Evolutionary conservation across 345 rosid species (phyloP), one percentile per base, ranked within the genome.

Genomic region (Linum tenue): DNA sequence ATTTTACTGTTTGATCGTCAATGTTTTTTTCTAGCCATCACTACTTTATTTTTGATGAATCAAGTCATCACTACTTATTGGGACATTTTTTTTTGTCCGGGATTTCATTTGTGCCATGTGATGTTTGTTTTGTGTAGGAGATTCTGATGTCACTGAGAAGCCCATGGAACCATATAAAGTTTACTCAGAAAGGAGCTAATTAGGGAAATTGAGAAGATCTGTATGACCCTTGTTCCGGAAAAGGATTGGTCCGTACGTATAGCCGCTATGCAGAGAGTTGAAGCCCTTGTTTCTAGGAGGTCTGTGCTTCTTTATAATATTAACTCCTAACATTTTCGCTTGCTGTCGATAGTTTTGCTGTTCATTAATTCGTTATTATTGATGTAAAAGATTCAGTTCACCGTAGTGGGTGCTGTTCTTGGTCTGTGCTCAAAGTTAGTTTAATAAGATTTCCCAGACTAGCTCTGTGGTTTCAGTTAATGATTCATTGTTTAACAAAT

Each of bases 221-320:
- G 88, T 59, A 71, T 83, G 31, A 89, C 81, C 14, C 96, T 95
- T 56, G 91, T 87, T 72, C 99, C 99, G 5, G 99, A 95, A 72
- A 95, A 95, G 77, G 99, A 95, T 75, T 95, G 99, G 99, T 87
- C 99, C 56, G 55, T 87, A 63, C 99, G 99, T 70, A 95, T 91
- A 74, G 86, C 90, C 73, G 95, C 99, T 76, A 85, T 95, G 92
- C 97, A 86, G 81, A 87, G 96, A 86, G 84, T 89, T 61, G 99
- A 95, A 80, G 99, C 88, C 73, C 95, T 95, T 75, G 95, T 91
- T n/a, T 72, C 82, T 68, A 37, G 99, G 99, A 89, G 99, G 99
- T 90, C 67, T 67, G n/a, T 50, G 17, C 53, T 48, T 63, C 16
- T 11, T 64, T 40, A 14, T n/a, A 4, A 35, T 36, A 5, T 2